Evolutionary conservation across 495 filamentous ascomycete species (phyloP), one percentile per base, ranked within the genome.

Genomic region (Penicillium coprophilum): DNA sequence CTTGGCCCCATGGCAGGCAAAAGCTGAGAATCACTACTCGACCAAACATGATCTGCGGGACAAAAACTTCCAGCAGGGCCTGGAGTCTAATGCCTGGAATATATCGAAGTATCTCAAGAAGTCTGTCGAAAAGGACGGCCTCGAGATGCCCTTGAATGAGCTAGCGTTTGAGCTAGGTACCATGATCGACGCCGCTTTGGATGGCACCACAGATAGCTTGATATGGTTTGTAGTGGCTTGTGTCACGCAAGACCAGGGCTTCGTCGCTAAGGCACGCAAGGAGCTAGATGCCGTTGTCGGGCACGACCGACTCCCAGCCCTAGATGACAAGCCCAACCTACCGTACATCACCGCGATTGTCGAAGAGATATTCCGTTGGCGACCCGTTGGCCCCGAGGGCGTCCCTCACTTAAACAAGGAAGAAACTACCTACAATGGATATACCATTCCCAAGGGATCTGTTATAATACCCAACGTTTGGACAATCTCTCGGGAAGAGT

Each of bases 321-420:
- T 27, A 27, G 73, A 80, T 36, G 79, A 83, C 59, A 56, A 78
- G 28, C 62, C 65, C 6, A 70, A 67, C 11, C 61, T 84, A 0
- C 69, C 76, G n/a, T 81, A 78, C 19, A 56, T 80, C 1, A 58
- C 67, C 21, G 79, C 80, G 7, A 69, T 82, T 12, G 69, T 81
- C 13, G 74, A 80, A n/a, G 81, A 84, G 54, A 70, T 76, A 4
- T 67, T 83, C 23, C 73, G 81, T 1, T 82, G 78, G 79, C 71
- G 79, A 13, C 78, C 79, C 3, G 70, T 77, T 6, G 72, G 72
- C 5, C 66, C 80, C 46, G 78, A 58, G 65, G 73, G 64, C 40
- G 46, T 60, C 21, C 50, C 52, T 31, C 57, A 57, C 24, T 10
- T 30, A 13, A 34, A 34, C 32, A 34, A 34, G 13, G 32, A 34